Conservation (phyloP, 2,329 filamentous ascomycete species). For the Cordyceps tenuipes region DNA sequence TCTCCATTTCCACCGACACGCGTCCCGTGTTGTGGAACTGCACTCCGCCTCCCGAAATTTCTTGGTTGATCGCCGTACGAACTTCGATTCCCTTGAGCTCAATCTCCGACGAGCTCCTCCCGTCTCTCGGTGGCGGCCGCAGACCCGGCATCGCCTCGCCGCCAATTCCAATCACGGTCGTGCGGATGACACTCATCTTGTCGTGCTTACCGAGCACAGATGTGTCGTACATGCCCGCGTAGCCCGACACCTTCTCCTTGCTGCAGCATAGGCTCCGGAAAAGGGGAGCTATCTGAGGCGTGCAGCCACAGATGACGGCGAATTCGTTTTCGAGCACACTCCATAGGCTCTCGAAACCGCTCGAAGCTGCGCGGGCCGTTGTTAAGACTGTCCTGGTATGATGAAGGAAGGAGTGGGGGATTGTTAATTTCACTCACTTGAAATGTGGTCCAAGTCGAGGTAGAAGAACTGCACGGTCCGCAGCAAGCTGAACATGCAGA, state of each 20-base stretch:
- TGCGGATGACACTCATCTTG: constrained; percentile 11
- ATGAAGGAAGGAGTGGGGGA: background rate
- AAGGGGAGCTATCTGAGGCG: constrained; percentile 8
- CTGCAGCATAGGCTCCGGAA: background rate
- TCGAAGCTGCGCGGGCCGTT: background rate
- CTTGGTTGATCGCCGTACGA: constrained; percentile 14
- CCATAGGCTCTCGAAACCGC: constrained; percentile 4
- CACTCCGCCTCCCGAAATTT: constrained; percentile 6
- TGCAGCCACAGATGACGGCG: constrained; percentile 12
- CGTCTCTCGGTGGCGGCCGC: background rate
- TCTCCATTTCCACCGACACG: background rate
- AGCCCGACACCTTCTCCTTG: constrained; percentile 5
- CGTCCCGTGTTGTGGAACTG: background rate
- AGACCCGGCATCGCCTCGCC: background rate
- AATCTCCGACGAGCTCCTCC: constrained; percentile 14
- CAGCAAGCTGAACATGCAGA: constrained; percentile 8
- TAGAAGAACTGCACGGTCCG: constrained; percentile 9
- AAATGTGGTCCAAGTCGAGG: constrained; percentile 7
- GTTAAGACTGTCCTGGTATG: background rate
- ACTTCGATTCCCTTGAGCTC: constrained; percentile 16
- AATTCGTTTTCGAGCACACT: constrained; percentile 11
- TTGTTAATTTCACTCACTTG: background rate
- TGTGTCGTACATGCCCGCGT: constrained; percentile 9
- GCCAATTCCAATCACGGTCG: constrained; percentile 5
- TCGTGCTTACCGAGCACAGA: constrained; percentile 2